Conservation (phyloP, 2,329 filamentous ascomycete genomes). For the Monosporascus cannonballus region DNA sequence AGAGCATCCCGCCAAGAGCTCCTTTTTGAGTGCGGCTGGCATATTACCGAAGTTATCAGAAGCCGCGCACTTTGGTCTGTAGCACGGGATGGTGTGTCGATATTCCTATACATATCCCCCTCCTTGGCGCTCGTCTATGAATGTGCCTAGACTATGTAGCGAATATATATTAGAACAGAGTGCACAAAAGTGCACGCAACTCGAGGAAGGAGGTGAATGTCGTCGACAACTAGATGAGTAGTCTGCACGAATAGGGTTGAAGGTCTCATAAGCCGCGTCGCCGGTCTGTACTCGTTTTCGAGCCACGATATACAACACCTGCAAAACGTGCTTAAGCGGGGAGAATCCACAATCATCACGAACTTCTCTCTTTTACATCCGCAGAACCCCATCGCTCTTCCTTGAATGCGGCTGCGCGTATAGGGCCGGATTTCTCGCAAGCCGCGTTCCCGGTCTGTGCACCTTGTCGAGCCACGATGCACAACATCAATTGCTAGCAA, state of each 20-base stretch:
- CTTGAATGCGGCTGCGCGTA: not conserved
- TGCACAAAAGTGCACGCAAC: too few relatives aligned
- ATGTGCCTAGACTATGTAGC: not conserved
- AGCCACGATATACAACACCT: not conserved
- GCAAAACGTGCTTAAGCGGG: not conserved
- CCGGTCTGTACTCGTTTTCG: not conserved
- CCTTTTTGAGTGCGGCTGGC: too few relatives aligned
- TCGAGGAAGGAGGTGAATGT: too few relatives aligned
- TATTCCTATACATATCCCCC: too few relatives aligned
- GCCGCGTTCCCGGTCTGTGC: not conserved
- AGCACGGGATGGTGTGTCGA: too few relatives aligned
- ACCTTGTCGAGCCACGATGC: not conserved
- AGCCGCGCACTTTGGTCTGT: too few relatives aligned
- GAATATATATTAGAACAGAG: too few relatives aligned
- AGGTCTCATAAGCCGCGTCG: not conserved
- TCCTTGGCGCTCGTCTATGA: too few relatives aligned
- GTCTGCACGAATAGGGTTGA: not conserved
- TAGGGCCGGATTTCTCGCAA: not conserved
- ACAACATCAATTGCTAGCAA: not conserved
- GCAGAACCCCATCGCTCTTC: not conserved
- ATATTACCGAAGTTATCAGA: too few relatives aligned
- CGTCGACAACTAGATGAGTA: too few relatives aligned
- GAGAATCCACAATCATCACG: not conserved
- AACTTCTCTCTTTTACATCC: not conserved
- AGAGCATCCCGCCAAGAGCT: too few relatives aligned